Base-by-base conservation (phyloP, 1,284 basidiomycete species). In the Ustilago crameri region DNA sequence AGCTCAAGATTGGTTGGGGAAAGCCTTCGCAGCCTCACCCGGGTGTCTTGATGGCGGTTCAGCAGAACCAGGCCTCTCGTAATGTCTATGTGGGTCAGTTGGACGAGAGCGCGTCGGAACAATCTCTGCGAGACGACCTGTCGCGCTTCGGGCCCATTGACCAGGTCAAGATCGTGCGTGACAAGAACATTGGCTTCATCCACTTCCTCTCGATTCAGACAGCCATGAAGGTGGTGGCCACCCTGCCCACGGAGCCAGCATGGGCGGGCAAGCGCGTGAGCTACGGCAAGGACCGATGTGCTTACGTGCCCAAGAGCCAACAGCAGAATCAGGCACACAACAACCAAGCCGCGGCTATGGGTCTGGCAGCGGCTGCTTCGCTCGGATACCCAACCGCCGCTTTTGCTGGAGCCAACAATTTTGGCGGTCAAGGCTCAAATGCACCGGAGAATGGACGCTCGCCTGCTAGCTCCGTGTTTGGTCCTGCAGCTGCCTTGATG, bases 1-100 rank as follows among this genome's bases (percentile, higher is more conserved):
- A 82, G 63, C 79, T 82, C 58, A 82, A 82, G 63, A 82, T 82
- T 34, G 81, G 81, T n/a, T 82, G 81, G 81, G 81, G 81, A 51
- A 82, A 81, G 68, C 79, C 80, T 10, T 75, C 75, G 17, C 73
- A 71, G 32, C 68, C 70, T 40, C 77, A 79, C 24, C 69, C 80
- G 1, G 70, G 68, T n/a, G 74, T 82, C 18, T 42, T 80, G 35
- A 74, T 80, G 74, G 80, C 80, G 15, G 81, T 82, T n/a, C 80
- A 82, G 58, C 77, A 81, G 54, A 72, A 72, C 35, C 75, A 81
- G 51, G 81, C 81, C 8, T 80, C 81, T 24, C 74, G 81, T 20
- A 82, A 82, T 51, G 81, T 82, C 41, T 82, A 82, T 38, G 57
- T 79, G 3, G 81, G 81, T 12, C 72, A 80, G 49, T 69, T 82